Conservation (phyloP, 495 filamentous ascomycete species). For the Aspergillus homomorphus region DNA sequence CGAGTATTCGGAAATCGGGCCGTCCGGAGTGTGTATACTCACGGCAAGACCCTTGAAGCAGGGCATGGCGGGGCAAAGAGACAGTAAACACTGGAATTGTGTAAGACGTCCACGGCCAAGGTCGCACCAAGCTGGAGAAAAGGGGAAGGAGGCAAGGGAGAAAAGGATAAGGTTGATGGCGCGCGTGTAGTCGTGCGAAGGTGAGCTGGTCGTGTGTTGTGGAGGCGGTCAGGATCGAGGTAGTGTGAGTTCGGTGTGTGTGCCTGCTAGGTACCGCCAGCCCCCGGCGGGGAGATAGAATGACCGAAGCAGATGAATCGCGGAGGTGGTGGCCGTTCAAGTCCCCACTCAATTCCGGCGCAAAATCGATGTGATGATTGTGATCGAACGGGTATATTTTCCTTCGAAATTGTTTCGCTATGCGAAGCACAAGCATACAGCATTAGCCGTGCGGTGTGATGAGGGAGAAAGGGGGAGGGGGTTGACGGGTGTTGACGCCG, state of each 20-base stretch:
- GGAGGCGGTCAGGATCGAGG: conserved; percentile 24
- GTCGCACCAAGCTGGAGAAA: neutral
- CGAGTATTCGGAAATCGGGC: conserved; percentile 86
- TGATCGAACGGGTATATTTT: neutral
- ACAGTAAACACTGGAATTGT: neutral
- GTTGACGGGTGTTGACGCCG: neutral
- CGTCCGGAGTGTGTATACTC: conserved; percentile 88
- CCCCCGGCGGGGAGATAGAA: conserved; percentile 4
- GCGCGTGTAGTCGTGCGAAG: conserved; percentile 10
- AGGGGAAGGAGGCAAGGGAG: conserved; percentile 3
- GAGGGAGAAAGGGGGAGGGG: conserved; percentile 1
- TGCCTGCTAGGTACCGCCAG: conserved; percentile 15
- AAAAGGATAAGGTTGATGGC: neutral
- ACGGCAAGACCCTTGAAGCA: conserved; percentile 98
- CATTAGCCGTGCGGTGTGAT: neutral
- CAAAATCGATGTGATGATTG: neutral
- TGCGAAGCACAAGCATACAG: neutral
- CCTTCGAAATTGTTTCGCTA: neutral
- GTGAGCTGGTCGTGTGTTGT: conserved; percentile 14
- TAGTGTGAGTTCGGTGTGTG: conserved; percentile 9
- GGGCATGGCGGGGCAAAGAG: conserved; percentile 60
- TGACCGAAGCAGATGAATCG: neutral
- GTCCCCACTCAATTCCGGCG: neutral
- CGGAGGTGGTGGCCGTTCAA: neutral
- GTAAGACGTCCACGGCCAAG: neutral